Conservation (phyloP, 75 land plant genomes). For the Adiantum capillusveneris region DNA sequence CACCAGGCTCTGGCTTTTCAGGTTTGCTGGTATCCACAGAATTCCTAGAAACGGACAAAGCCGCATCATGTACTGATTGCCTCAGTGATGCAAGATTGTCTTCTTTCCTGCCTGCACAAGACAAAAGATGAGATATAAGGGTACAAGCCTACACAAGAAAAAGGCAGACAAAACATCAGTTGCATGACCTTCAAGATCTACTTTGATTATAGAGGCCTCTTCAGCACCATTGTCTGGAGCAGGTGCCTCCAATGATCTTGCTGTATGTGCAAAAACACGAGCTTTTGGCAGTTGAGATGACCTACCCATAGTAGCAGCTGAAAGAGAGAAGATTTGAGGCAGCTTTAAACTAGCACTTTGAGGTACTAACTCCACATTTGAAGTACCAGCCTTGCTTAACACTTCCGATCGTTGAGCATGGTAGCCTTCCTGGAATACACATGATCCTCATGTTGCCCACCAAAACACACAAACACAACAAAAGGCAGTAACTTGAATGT, state of each 20-base stretch:
- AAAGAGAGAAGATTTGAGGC: slow-evolving; percentile 58
- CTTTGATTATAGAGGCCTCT: slow-evolving; percentile 11
- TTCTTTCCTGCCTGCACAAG: slow-evolving; percentile 33
- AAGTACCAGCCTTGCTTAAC: slow-evolving; percentile 29
- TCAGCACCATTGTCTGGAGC: slow-evolving; percentile 24
- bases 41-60: slow-evolving; percentile 24
- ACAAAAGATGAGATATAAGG: too few relatives aligned
- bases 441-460: not conserved
- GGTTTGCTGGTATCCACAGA: not conserved
- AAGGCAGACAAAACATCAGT: too few relatives aligned
- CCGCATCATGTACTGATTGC: slow-evolving; percentile 82
- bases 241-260: slow-evolving; percentile 22
- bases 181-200: not conserved
- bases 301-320: slow-evolving; percentile 50
- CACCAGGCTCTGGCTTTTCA: slow-evolving; percentile 25
- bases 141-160: too few relatives aligned
- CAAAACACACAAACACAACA: not conserved
- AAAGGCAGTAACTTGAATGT: slow-evolving; percentile 3
- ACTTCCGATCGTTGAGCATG: slow-evolving; percentile 40
- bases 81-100: slow-evolving; percentile 44
- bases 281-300: slow-evolving; percentile 35
- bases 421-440: slow-evolving; percentile 37
- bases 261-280: slow-evolving; percentile 17
- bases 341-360: slow-evolving; percentile 67
- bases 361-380: slow-evolving; percentile 58